Percentiles rank a stretch among this genome's conserved stretches.
These are phyloP conservation scores for Mycena sp. DNA, from an alignment of 1,284 basidiomycete species.

Conservation along the genomic window DNA sequence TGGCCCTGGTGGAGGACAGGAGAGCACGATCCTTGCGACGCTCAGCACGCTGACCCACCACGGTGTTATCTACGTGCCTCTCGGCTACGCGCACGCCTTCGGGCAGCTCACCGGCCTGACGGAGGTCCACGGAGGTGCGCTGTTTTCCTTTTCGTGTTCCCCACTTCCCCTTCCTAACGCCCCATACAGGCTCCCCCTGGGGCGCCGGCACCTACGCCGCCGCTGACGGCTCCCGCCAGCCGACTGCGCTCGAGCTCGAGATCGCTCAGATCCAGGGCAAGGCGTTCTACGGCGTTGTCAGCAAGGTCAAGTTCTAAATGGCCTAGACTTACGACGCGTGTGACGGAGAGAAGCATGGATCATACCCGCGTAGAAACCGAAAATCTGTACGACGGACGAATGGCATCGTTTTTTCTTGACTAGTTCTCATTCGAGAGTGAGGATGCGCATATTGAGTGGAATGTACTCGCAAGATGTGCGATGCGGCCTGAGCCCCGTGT, in stretches of 20 bases:
- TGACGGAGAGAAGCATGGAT: too few relatives aligned
- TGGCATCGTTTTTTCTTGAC: too few relatives aligned
- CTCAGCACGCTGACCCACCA: constrained; percentile 86
- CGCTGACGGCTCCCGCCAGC: constrained; percentile 69
- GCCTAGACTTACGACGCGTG: too few relatives aligned
- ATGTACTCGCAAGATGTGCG: too few relatives aligned
- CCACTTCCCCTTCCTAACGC: not conserved
- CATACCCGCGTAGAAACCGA: too few relatives aligned
- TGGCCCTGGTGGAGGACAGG: constrained; percentile 77
- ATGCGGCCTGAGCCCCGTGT: too few relatives aligned
- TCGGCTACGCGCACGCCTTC: constrained; percentile 76
- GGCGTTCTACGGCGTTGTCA: constrained; percentile 61
- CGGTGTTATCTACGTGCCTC: constrained; percentile 81
- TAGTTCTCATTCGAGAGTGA: too few relatives aligned
- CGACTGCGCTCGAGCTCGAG: constrained; percentile 69
- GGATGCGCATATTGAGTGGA: too few relatives aligned
- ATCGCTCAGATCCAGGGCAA: constrained; percentile 75
- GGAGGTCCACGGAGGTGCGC: constrained; percentile 73
- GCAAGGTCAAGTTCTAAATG: constrained; percentile 47
- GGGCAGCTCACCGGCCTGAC: constrained; percentile 65
- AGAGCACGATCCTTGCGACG: constrained; percentile 70
- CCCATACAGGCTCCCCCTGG: constrained; percentile 69
- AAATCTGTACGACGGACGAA: too few relatives aligned
- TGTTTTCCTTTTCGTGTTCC: not conserved
- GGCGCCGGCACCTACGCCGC: constrained; percentile 78